Percentiles rank a stretch among this genome's conserved stretches.
These are phyloP conservation scores for Neoboletus subvelutipes DNA, from an alignment of 768 basidiomycete species.

Conservation along the genomic window DNA sequence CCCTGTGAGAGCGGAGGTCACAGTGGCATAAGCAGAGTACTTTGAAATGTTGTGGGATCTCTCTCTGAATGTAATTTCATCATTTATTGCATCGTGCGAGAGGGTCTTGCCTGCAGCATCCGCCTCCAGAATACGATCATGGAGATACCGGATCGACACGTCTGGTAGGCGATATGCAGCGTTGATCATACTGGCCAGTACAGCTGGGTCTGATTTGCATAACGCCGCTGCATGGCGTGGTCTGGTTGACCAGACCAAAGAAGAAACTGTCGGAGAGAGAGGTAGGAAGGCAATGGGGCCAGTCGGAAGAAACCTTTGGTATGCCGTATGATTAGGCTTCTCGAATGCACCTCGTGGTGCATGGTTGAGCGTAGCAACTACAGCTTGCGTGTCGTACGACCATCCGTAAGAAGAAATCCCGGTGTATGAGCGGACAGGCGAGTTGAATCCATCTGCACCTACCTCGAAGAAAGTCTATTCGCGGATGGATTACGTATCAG, in stretches of 20 bases:
- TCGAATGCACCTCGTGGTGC: slow-evolving; percentile 60
- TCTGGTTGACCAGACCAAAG: slow-evolving; percentile 92
- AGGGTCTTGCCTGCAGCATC: slow-evolving; percentile 46
- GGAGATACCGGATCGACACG: slow-evolving; percentile 66
- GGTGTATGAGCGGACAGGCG: slow-evolving; percentile 86
- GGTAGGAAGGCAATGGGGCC: slow-evolving; percentile 97
- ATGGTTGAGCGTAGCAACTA: slow-evolving; percentile 88
- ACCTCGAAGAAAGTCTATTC: slow-evolving; percentile 46
- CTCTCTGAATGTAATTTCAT: slow-evolving; percentile 76
- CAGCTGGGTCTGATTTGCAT: slow-evolving; percentile 58
- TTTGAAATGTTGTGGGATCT: slow-evolving; percentile 62
- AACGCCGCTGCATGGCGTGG: slow-evolving; percentile 74
- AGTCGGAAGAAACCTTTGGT: slow-evolving; percentile 92
- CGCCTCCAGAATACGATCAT: slow-evolving; percentile 57
- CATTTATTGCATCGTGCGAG: slow-evolving; percentile 46
- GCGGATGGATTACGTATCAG: not conserved
- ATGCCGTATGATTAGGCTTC: slow-evolving; percentile 75
- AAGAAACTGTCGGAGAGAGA: slow-evolving; percentile 71
- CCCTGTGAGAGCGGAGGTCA: slow-evolving; percentile 29
- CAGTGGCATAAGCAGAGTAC: slow-evolving; percentile 62
- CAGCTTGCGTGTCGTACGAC: slow-evolving; percentile 84
- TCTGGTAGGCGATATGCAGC: slow-evolving; percentile 86
- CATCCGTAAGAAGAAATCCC: slow-evolving; percentile 88
- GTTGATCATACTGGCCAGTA: slow-evolving; percentile 78
- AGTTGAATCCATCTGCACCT: slow-evolving; percentile 94